phyloP scores from a whole-genome alignment of 73 alveolate genomes.

The Urostyla sp. region DNA sequence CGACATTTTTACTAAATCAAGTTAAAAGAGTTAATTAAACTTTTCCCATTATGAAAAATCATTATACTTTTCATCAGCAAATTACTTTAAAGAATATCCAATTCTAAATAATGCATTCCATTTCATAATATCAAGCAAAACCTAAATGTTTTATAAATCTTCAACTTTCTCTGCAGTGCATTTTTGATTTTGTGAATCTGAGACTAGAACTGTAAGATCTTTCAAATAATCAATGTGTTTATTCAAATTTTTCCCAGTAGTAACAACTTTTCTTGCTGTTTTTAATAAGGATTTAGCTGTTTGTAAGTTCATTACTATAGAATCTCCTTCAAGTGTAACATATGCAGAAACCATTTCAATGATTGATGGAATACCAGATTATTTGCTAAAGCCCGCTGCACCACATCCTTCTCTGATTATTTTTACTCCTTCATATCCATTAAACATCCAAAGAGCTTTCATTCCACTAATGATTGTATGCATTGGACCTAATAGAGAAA shows the following conservation, averaged over 20 bases:
- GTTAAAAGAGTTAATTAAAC: constrained; percentile 54
- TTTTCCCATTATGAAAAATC: constrained; percentile 38
- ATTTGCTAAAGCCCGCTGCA: constrained; percentile 86
- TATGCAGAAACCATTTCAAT: constrained; percentile 48
- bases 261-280: constrained; percentile 42
- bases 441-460: constrained; percentile 72
- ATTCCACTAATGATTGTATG: constrained; percentile 78
- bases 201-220: constrained; percentile 30
- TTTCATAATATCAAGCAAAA: constrained; percentile 43
- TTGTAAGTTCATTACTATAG: constrained; percentile 62
- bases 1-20: constrained; percentile 57
- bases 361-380: constrained; percentile 75
- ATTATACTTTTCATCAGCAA: constrained; percentile 47
- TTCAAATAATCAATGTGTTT: constrained; percentile 18
- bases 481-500: constrained; percentile 74
- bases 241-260: constrained; percentile 32
- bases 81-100: constrained; percentile 17
- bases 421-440: constrained; percentile 74
- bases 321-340: constrained; percentile 76
- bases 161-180: no score
- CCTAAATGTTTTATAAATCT: not conserved
- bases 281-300: constrained; percentile 64
- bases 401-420: constrained; percentile 84
- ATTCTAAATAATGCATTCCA: constrained; percentile 60
- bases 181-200: no score